phyloP scores from a whole-genome alignment of 2,329 filamentous ascomycete species.

The Aspergillus sp. region DNA sequence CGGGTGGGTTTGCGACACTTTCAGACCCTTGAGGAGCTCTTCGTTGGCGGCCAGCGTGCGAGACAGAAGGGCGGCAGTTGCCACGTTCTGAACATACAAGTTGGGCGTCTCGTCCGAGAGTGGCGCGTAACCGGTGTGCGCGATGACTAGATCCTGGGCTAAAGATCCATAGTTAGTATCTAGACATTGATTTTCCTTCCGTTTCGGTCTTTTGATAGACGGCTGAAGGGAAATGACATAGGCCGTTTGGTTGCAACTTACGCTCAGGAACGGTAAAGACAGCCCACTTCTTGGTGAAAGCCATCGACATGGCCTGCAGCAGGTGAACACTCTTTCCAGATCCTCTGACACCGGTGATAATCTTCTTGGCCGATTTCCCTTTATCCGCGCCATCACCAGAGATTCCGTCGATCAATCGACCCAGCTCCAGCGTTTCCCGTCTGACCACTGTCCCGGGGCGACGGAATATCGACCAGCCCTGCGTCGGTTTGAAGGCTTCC shows the following conservation, averaged over 20 bases:
- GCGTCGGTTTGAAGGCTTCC: constrained; percentile 86
- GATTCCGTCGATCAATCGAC: constrained; percentile 60
- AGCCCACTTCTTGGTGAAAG: constrained; percentile 79
- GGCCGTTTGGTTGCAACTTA: constrained; percentile 42
- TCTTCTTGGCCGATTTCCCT: constrained; percentile 50
- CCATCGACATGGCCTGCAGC: constrained; percentile 80
- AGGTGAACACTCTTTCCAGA: constrained; percentile 86
- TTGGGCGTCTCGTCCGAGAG: constrained; percentile 55
- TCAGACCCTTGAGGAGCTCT: constrained; percentile 57
- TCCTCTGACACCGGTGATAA: constrained; percentile 71
- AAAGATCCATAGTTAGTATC: constrained; percentile 2
- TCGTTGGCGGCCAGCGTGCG: constrained; percentile 73
- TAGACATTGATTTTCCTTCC: too few species aligned
- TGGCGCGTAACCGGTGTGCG: constrained; percentile 75
- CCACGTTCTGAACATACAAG: constrained; percentile 74
- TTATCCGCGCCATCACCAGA: constrained; percentile 41
- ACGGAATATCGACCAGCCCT: constrained; percentile 85
- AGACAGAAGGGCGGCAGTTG: constrained; percentile 71
- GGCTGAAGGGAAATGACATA: not conserved
- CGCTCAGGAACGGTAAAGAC: constrained; percentile 89
- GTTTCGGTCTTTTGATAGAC: not conserved
- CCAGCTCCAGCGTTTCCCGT: constrained; percentile 72
- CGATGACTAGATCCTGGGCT: constrained; percentile 81
- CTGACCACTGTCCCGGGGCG: constrained; percentile 77
- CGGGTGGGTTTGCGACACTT: constrained; percentile 54